Evolutionary conservation across 73 alveolate genomes (phyloP).

Genomic region (Paraurostyla sp.): DNA sequence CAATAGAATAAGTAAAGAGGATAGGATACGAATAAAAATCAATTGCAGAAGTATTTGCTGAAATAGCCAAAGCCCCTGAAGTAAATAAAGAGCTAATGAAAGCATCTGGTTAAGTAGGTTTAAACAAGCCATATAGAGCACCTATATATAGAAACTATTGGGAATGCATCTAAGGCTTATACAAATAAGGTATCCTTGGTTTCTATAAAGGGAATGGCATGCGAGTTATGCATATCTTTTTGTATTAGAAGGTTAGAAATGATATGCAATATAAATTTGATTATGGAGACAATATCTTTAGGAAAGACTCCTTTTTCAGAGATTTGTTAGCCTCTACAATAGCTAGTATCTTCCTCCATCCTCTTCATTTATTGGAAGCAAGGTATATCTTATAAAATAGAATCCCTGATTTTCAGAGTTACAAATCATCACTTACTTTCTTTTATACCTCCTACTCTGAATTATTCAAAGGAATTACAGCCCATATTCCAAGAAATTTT

Average conservation of each 20-base stretch:
- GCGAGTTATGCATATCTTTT: conserved; percentile 58
- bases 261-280: neutral
- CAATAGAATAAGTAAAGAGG: too few relatives aligned
- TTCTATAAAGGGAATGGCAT: conserved; percentile 80
- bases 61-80: neutral
- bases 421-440: conserved; percentile 54
- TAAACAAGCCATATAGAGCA: conserved; percentile 79
- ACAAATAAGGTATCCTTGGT: conserved; percentile 79
- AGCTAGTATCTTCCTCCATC: conserved; percentile 71
- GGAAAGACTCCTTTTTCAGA: conserved; percentile 37
- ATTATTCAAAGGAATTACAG: conserved; percentile 66
- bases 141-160: conserved; percentile 75
- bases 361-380: conserved; percentile 74
- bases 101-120: conserved; percentile 69
- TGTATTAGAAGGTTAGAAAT: neutral
- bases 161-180: conserved; percentile 73
- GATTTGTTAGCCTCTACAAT: conserved; percentile 12
- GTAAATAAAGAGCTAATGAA: conserved; percentile 28
- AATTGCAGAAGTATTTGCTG: too few relatives aligned
- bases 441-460: conserved; percentile 57
- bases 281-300: conserved; percentile 8
- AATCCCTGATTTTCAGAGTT: conserved; percentile 77
- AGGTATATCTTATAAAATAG: conserved; percentile 82
- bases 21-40: too few relatives aligned
- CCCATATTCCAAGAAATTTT: conserved; percentile 61